Base-by-base conservation (phyloP, 2,329 filamentous ascomycete species). In the Xylariaceae sp. region DNA sequence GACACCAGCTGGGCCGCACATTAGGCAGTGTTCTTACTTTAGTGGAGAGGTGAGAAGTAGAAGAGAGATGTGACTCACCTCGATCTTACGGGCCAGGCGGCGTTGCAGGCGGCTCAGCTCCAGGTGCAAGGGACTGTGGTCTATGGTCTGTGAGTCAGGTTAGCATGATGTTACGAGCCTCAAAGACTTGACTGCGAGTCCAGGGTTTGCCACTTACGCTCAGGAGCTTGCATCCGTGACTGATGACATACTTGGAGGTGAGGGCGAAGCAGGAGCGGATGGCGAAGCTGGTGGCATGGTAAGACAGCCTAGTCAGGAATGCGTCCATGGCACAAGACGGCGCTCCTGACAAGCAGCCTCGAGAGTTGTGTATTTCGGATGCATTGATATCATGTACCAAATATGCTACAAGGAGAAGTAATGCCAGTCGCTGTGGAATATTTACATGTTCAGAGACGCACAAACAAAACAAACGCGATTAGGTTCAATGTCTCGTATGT, bases 211-310 rank as follows among this genome's bases (percentile, higher is more conserved):
- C 47, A 47, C 44, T 46, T 59, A 66, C 66, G 61, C 88, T 89
- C 53, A 96, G 75, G 12, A 97, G 74, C 40, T 88, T 83, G 1
- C 87, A 84, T 51, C 88, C 91, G 70, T 96, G 90, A 52, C 83
- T 83, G 57, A 96, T 79, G n/a, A 91, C 89, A 73, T 91, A 96
- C 38, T 80, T 84, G 47, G 90, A 90, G 2, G 92, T 96, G 59
- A 96, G 81, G 45, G 88, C 84, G 60, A 97, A 86, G 45, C 91
- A 91, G 16, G 90, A 92, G 45, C 89, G 80, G 63, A 97, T 92
- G 67, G 91, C 91, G 81, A 94, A 95, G 73, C 90, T 96, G 80
- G 95, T 87, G 45, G 90, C 89, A 73, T 95, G 90, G 45, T 75
- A 70, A 56, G 80, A 80, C 53, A 84, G 67, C 42, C 72, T 70